These are phyloP conservation scores for Gastrodia elata DNA, from an alignment of 106 monocot species.

Conservation along the genomic window DNA sequence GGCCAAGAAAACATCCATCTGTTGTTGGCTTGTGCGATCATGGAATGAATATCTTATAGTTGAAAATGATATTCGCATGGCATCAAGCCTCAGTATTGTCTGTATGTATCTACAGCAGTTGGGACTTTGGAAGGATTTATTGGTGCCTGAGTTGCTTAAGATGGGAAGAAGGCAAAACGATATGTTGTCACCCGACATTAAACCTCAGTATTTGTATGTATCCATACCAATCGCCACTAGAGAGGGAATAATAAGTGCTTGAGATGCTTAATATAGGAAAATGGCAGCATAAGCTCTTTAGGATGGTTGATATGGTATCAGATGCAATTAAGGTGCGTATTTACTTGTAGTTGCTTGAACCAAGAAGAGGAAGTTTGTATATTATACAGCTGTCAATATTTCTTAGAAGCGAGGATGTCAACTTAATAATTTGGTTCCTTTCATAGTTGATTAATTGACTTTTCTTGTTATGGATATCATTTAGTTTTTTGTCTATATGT, in stretches of 20 bases:
- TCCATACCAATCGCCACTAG: too few species aligned
- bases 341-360: background rate
- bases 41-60: background rate
- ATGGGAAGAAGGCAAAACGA: conserved; percentile 3
- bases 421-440: background rate
- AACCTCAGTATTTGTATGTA: too few species aligned
- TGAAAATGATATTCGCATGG: background rate
- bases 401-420: background rate
- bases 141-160: background rate
- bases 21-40: background rate
- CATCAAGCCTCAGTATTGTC: background rate
- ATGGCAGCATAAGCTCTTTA: background rate
- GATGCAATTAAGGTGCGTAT: background rate
- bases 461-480: background rate
- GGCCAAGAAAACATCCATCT: background rate
- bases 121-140: background rate
- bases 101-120: background rate
- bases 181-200: too few species aligned
- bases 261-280: background rate
- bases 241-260: background rate
- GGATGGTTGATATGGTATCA: background rate
- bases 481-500: background rate
- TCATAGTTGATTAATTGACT: background rate
- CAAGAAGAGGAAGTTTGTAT: background rate
- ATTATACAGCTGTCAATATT: background rate